Evolutionary conservation across 2,329 filamentous ascomycete genomes (phyloP), one percentile per base, ranked within the genome.

Genomic region (Phaeophleospora eucalypticola): DNA sequence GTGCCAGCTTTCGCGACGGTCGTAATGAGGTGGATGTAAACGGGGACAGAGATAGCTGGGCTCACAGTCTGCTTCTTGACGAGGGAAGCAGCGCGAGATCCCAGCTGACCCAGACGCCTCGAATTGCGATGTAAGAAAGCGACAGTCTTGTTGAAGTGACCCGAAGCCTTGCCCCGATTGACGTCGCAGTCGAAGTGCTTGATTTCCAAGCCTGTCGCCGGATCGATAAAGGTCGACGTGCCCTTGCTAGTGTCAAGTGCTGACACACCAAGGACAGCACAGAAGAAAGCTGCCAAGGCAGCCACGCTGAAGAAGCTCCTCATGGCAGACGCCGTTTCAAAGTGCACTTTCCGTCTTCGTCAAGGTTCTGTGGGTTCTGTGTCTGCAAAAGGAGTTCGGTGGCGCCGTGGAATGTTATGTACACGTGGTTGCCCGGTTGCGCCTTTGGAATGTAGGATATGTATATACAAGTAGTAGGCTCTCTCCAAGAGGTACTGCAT

Each of bases 11-110:
- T 65, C 42, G 64, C 64, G 3, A 49, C 48, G 14, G 62, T 70
- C 36, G 67, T 66, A 37, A 75, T 62, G 43, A 76, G 65, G 58
- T 75, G 73, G 58, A 75, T 71, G 58, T 73, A 69, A 20, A 68
- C 60, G 29, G 70, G 62, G 24, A 75, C 58, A 20, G 58, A 57
- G 48, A 74, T 67, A 21, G 62, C 51, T 14, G 49, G 51, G 14
- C 46, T 53, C 36, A 54, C 53, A 36, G 43, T 45, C 43, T 48
- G 46, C 38, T 43, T 51, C 45, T 41, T 64, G 61, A 41, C 64
- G 56, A 36, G 62, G 59, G 7, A 59, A 53, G 14, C 60, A 57
- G 39, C 62, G 41, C 52, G 51, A 19, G 57, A 49, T 38, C 52
- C 46, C 18, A 43, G 39, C 8, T 35, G 32, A 24, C 45, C 47